A percentile compares a stretch with the other conserved stretches of the same genome.
phyloP scores from a whole-genome alignment of 805 yeast genomes.

The Candida chilensis region DNA sequence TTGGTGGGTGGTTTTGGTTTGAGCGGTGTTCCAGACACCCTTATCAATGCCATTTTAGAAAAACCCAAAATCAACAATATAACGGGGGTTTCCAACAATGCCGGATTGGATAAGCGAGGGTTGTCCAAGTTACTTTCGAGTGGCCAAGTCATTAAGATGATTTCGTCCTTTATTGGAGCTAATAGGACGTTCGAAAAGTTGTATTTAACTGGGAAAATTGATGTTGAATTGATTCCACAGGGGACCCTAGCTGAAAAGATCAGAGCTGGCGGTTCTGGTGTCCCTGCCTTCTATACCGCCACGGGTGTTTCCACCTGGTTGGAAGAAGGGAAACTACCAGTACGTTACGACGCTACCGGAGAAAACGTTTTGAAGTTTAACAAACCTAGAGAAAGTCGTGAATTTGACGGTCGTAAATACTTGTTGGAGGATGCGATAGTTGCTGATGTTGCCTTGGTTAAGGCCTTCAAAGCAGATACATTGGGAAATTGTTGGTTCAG shows the following conservation, averaged over 20 bases:
- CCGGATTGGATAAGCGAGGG: conserved; percentile 36
- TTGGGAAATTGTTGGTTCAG: conserved; percentile 39
- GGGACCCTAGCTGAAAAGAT: conserved; percentile 42
- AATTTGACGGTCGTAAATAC: conserved; percentile 30
- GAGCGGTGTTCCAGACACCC: conserved; percentile 36
- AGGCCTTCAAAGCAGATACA: conserved; percentile 37
- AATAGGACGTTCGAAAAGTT: conserved; percentile 28
- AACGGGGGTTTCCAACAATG: conserved; percentile 38
- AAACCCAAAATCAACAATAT: conserved; percentile 21
- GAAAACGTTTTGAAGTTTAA: conserved; percentile 21
- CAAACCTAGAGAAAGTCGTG: conserved; percentile 30
- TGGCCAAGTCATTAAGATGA: conserved; percentile 34
- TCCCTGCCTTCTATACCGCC: conserved; percentile 39
- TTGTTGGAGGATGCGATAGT: conserved; percentile 30
- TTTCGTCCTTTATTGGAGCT: conserved; percentile 37
- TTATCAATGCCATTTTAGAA: conserved; percentile 23
- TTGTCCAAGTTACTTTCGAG: conserved; percentile 26
- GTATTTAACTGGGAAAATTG: conserved; percentile 32
- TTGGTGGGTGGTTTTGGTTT: conserved; percentile 43
- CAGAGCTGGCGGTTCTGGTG: conserved; percentile 38
- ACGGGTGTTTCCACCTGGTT: conserved; percentile 46
- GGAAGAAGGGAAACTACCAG: conserved; percentile 37
- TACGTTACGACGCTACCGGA: conserved; percentile 23
- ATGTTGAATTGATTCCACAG: conserved; percentile 39
- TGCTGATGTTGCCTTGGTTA: conserved; percentile 41